phyloP scores from a whole-genome alignment of 768 basidiomycete species.

The Lactifluus piperatus region DNA sequence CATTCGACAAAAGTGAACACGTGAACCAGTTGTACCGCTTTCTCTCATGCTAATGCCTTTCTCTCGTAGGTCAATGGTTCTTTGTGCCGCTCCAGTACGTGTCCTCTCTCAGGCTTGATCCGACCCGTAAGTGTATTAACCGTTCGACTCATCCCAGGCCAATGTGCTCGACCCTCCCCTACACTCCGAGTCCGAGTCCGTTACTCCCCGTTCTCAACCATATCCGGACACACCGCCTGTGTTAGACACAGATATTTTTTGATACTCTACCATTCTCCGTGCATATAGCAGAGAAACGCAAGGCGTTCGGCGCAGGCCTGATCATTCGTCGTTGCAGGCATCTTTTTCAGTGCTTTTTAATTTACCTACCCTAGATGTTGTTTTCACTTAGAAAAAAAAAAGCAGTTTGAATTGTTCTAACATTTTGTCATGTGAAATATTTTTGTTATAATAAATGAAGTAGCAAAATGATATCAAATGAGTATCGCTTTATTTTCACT shows the following conservation, averaged over 20 bases:
- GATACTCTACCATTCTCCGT: conserved; percentile 22
- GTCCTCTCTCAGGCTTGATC: too few species aligned
- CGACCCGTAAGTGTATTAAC: not conserved
- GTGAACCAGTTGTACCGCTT: not conserved
- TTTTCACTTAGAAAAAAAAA: too few species aligned
- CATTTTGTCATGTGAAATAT: too few species aligned
- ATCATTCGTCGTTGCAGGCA: conserved; percentile 6
- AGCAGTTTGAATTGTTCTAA: too few species aligned
- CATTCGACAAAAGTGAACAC: not conserved
- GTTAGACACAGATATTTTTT: conserved; percentile 15
- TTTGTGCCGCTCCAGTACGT: conserved; percentile 2
- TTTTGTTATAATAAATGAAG: too few species aligned
- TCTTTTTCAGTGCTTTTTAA: conserved; percentile 17
- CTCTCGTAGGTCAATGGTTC: conserved; percentile 13
- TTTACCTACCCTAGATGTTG: not conserved
- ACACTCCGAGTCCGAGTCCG: conserved; percentile 6
- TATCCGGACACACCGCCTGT: conserved; percentile 19
- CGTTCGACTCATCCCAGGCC: not conserved
- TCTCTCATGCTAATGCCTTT: conserved; percentile 10
- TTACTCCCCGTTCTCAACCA: conserved; percentile 2
- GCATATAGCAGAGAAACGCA: not conserved
- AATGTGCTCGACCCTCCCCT: conserved; percentile 9
- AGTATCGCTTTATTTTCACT: too few species aligned
- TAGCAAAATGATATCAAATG: too few species aligned
- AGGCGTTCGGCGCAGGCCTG: not conserved